Base-by-base conservation (phyloP, 1,284 basidiomycete species). In the Porphyrellus sp. region DNA sequence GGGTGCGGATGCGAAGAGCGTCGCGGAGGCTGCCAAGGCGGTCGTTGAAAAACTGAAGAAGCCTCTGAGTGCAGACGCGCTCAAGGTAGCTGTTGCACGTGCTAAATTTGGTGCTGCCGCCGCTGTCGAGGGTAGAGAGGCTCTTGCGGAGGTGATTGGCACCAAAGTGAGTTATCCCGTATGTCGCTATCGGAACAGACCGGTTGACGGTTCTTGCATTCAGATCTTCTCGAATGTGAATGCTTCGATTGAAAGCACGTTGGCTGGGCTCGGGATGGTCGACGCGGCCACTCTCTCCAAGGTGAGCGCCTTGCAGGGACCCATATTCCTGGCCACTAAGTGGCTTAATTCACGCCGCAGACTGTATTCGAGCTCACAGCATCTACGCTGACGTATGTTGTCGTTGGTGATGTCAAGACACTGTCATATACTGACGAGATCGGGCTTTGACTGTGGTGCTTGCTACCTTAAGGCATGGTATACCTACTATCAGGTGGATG, bases 371-470 rank as follows among this genome's bases (percentile, higher is more conserved):
- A 74, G 31, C 77, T 91, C 41, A 66, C 87, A 61, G 79, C 81
- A 69, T 73, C 76, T 61, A 90, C 92, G 75, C 91, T 93, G 25
- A 93, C 92, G 31, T 91, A 81, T 59, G 91, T 97, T 43, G 87
- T 85, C 25, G 78, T 96, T 49, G 94, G 93, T 52, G 84, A 95
- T 67, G 74, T 85, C 60, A 72, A 78, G 64, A 68, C 81, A 37
- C 79, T 97, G 47, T 93, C 93, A 40, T 89, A 88, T 70, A 81
- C 83, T 50, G 91, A 93, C 68, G 92, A 94, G 72, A 73, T 93
- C 60, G 91, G 89, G 57, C 82, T 93, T 62, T 91, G 72, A 82
- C 1, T 31, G 50, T 34, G 24, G 16, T n/a, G 28, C 21, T 50
- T 42, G 30, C 38, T 28, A 34, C 30, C 21, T 24, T 34, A 28